Evolutionary conservation across 164 flowering plant species (phyloP).

Genomic region (Magnolia sinica): DNA sequence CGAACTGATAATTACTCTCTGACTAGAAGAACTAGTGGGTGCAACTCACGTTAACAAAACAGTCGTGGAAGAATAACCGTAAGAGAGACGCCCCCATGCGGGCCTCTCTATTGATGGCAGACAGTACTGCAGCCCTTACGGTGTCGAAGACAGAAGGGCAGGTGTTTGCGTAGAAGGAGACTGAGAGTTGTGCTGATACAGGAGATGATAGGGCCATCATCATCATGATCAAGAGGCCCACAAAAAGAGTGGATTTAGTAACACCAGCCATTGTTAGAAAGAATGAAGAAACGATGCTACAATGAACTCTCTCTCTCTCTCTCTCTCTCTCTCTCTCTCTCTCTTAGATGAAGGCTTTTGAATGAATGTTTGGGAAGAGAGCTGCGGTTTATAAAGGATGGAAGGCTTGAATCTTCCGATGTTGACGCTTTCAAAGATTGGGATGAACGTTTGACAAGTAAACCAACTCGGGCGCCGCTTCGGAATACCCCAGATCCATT

Average conservation of each 20-base stretch:
- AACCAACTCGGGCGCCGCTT: too few relatives aligned
- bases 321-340: background rate
- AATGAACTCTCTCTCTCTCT: background rate
- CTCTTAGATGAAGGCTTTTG: background rate
- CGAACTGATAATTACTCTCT: too few relatives aligned
- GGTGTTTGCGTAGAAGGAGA: conserved; percentile 21
- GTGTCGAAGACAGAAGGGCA: conserved; percentile 36
- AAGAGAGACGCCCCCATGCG: conserved; percentile 41
- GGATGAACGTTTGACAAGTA: too few relatives aligned
- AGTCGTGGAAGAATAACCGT: conserved; percentile 43
- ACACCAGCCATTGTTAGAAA: background rate
- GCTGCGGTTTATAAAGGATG: too few relatives aligned
- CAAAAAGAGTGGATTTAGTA: background rate
- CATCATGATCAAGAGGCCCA: background rate
- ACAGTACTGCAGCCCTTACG: conserved; percentile 15
- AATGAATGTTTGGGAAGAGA: background rate
- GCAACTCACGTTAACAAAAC: conserved; percentile 26
- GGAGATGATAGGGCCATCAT: conserved; percentile 1
- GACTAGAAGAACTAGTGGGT: background rate
- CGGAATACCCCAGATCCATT: too few relatives aligned
- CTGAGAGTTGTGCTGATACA: conserved; percentile 26
- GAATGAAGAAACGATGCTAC: background rate
- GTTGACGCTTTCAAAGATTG: too few relatives aligned
- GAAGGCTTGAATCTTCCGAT: too few relatives aligned
- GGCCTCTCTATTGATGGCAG: conserved; percentile 23